Evolutionary conservation across 805 yeast genomes (phyloP), one percentile per base, ranked within the genome.

Genomic region (Sugiyamaella americana): DNA sequence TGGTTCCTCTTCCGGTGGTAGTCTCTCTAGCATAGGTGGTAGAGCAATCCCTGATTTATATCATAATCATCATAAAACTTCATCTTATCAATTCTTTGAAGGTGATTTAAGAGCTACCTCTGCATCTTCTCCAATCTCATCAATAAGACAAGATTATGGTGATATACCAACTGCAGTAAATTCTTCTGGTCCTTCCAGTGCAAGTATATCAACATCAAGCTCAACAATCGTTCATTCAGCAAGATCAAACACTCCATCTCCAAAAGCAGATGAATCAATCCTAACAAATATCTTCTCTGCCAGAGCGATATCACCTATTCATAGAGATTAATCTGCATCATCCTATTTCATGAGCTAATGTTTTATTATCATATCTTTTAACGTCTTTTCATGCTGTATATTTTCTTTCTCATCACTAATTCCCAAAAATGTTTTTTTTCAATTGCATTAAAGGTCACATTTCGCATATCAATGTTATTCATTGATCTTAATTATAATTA

Each of bases 31-130:
- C 13, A 26, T 26, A 26, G 32, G 11, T 13, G 32, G 32, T 8
- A 6, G 20, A 16, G 37, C 37, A 5, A 10, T 10, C 20, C 37
- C 37, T 13, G 37, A 35, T 35, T 37, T 47, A 24, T 48, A 43
- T 24, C 51, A 47, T 18, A 42, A 43, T 20, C 53, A 50, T 32
- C 53, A 50, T 41, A 50, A 50, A 41, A 47, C 53, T 5, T 47
- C 51, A 43, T 43, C 49, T 22, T 51, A 39, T 35, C 51, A 49
- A 23, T 37, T 49, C 16, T 51, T 41, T 36, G 48, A 41, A 10
- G 45, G 48, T 13, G 43, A 48, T 20, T 35, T 50, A 5, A 44
- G 52, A 18, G 44, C 51, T 20, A 50, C 51, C 4, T 50, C 53
- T n/a, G 51, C 51, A 2, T 50, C 48, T 10, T 45, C 53, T 10